Evolutionary conservation across 1,139 yeast species (phyloP).

Genomic region (Saccharomyces hybrid): DNA sequence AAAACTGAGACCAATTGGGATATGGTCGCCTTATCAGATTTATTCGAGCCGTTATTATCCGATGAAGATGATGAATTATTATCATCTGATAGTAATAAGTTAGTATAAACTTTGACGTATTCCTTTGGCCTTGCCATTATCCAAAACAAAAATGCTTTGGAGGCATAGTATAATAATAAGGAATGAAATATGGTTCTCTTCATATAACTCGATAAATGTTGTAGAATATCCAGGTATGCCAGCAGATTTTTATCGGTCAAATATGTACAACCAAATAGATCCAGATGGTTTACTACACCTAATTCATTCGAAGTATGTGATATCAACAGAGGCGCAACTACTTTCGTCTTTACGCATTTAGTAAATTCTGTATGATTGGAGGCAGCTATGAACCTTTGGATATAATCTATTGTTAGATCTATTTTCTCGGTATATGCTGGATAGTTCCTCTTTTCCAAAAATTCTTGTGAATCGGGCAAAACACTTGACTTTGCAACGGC

Average conservation of each 20-base stretch:
- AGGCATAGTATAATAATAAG: conserved; percentile 20
- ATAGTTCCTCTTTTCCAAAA: conserved; percentile 11
- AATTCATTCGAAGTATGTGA: conserved; percentile 17
- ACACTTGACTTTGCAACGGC: conserved; percentile 12
- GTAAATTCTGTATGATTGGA: conserved; percentile 25
- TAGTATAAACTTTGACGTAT: conserved; percentile 15
- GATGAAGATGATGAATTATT: conserved; percentile 1
- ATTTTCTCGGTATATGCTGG: conserved; percentile 17
- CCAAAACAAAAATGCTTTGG: conserved; percentile 27
- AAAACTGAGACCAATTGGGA: conserved; percentile 12
- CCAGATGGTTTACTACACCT: conserved; percentile 19
- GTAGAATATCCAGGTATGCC: conserved; percentile 19
- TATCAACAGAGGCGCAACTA: conserved; percentile 19
- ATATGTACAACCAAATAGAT: conserved; percentile 24
- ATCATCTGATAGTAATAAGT: conserved; percentile 1
- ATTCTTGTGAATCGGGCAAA: conserved; percentile 17
- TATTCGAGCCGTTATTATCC: neutral
- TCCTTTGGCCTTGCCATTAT: conserved; percentile 29
- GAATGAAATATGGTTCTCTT: conserved; percentile 23
- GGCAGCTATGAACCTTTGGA: conserved; percentile 26
- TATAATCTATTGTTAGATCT: conserved; percentile 23
- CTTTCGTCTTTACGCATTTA: conserved; percentile 15
- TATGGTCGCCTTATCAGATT: conserved; percentile 2
- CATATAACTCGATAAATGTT: conserved; percentile 18
- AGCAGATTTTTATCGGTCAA: conserved; percentile 20